These are phyloP conservation scores for Draba incana DNA, from an alignment of 345 rosid species.

Conservation along the genomic window DNA sequence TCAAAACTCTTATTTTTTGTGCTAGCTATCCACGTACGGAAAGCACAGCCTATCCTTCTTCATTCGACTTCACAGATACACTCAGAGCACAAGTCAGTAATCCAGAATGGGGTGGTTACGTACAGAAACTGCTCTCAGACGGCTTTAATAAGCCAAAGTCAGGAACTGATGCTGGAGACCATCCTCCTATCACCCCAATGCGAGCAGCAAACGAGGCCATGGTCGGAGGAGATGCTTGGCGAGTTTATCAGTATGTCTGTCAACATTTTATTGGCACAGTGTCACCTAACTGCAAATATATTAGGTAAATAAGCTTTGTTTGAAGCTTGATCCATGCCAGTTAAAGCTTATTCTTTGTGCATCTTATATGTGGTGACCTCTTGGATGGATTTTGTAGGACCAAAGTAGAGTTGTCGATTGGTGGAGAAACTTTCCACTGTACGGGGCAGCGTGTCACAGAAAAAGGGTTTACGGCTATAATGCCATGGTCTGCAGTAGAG, in stretches of 20 bases:
- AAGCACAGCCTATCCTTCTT: conserved; percentile 95
- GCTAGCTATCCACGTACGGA: conserved; percentile 93
- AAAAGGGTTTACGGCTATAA: conserved; percentile 79
- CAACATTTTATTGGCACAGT: conserved; percentile 93
- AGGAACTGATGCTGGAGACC: conserved; percentile 97
- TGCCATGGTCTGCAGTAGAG: conserved; percentile 90
- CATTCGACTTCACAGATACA: conserved; percentile 82
- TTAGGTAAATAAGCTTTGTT: conserved; percentile 52
- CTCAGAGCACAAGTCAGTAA: conserved; percentile 63
- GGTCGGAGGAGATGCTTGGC: conserved; percentile 90
- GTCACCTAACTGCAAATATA: conserved; percentile 88
- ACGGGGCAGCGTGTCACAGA: conserved; percentile 63
- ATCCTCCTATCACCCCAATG: conserved; percentile 98
- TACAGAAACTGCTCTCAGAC: conserved; percentile 60
- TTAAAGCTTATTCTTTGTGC: conserved; percentile 3
- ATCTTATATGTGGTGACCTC: conserved; percentile 18
- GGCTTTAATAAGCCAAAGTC: conserved; percentile 69
- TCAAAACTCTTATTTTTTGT: conserved; percentile 20
- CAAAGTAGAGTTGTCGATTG: conserved; percentile 74
- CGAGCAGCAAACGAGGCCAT: conserved; percentile 69
- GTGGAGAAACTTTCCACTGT: conserved; percentile 84
- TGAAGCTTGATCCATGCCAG: conserved; percentile 22
- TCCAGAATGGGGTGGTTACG: conserved; percentile 64
- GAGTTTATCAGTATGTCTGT: conserved; percentile 85
- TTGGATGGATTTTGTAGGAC: conserved; percentile 52